Base-by-base conservation (phyloP, 257 asterid species). In the Rhazya stricta region DNA sequence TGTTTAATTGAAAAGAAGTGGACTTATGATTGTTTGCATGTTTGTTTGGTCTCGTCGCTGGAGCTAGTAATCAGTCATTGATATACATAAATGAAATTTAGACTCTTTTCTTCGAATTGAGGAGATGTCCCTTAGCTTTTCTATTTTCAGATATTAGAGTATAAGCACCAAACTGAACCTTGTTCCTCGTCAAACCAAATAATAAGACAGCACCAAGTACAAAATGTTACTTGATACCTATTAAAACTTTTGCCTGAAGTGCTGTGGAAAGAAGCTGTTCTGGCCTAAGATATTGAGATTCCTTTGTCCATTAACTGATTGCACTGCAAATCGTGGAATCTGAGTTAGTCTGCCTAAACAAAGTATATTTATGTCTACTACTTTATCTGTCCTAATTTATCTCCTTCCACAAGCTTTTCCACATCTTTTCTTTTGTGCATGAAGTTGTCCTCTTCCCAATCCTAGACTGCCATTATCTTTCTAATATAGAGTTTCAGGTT, bases 331-430 rank as follows among this genome's bases (percentile, higher is more conserved):
- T 6, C 2, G 9, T 43, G 19, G 27, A 36, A 41, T 56, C 18
- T 57, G 29, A 72, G 3, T 57, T 73, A n/a, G 56, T 65, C 57
- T 58, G 10, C 41, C 15, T 61, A 15, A 27, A 41, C 3, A 7
- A 50, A 50, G 67, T 54, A n/a, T 75, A n/a, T 43, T 16, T 46
- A 0, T 75, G 66, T 67, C 73, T 42, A 36, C 60, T 56, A 27
- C 41, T 30, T 15, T 6, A n/a, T n/a, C 43, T 23, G 21, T 23
- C 77, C 70, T 58, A 42, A 27, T 30, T 42, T 29, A 27, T 74
- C 2, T 8, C 29, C 25, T 43, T 21, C 10, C 5, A n/a, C 46
- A 21, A 53, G 60, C 60, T 53, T 53, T 53, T 8, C 29, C 2
- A 1, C 19, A 48, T 53, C 27, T 6, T 21, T 53, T 53, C 7